phyloP scores from a whole-genome alignment of 441 rosid genomes.

The Populus tomentosa region DNA sequence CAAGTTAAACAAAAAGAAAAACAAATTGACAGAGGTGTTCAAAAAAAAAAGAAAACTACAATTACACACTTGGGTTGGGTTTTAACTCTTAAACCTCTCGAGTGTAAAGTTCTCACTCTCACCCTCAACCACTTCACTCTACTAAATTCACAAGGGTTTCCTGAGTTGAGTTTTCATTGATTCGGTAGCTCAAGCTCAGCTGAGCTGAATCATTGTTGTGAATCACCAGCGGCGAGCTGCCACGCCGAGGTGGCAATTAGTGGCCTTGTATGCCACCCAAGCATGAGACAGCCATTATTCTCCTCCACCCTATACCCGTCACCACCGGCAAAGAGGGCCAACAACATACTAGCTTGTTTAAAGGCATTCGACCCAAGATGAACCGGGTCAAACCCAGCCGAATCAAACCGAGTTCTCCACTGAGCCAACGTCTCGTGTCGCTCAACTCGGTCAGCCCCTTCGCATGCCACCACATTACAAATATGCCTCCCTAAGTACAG shows the following conservation, averaged over 20 bases:
- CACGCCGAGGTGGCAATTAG: conserved; percentile 90
- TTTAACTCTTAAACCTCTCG: not conserved
- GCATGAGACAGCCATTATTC: conserved; percentile 66
- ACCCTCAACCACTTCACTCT: not conserved
- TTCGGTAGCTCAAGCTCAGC: conserved; percentile 1
- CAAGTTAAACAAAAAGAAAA: not conserved
- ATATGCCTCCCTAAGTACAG: conserved; percentile 70
- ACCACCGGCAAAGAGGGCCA: conserved; percentile 67
- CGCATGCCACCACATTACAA: conserved; percentile 67
- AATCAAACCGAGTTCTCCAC: conserved; percentile 56
- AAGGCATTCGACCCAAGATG: conserved; percentile 83
- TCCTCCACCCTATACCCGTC: conserved; percentile 94
- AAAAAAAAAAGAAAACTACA: not conserved
- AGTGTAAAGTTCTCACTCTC: not conserved
- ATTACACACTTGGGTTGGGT: conserved; percentile 27
- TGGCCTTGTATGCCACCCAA: conserved; percentile 88
- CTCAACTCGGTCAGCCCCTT: conserved; percentile 74
- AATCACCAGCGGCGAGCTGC: conserved; percentile 36
- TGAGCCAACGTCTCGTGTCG: conserved; percentile 62
- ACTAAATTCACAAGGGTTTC: not conserved
- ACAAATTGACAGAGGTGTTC: not conserved
- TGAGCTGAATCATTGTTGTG: conserved; percentile 8
- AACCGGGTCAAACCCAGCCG: conserved; percentile 64
- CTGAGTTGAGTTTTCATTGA: not conserved
- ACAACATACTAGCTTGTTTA: conserved; percentile 80